A percentile compares a stretch with the other conserved stretches of the same genome.
Evolutionary conservation across 139 green algal species (phyloP).

Genomic region (Chlorella sp.): DNA sequence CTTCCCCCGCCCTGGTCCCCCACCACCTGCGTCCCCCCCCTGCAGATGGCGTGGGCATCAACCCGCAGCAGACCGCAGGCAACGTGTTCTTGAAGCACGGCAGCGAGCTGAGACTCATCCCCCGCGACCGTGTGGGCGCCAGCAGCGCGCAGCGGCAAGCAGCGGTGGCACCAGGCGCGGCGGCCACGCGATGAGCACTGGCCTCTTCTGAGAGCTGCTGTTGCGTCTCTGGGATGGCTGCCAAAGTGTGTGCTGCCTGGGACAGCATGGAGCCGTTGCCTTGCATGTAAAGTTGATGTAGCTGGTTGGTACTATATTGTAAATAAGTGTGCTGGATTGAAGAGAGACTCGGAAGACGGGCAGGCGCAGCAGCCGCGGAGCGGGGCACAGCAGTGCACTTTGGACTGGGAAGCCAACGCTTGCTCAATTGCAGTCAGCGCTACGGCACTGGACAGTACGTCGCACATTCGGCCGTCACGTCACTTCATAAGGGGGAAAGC

Average conservation of each 20-base stretch:
- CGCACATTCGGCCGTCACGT: not conserved
- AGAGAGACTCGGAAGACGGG: no score
- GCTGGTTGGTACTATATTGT: no score
- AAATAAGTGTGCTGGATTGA: no score
- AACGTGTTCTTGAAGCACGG: slow-evolving; percentile 99
- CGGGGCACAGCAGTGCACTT: not conserved
- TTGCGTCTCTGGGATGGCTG: no score
- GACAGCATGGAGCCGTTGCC: no score
- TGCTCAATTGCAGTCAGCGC: no score
- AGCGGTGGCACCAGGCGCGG: not conserved
- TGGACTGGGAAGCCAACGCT: not conserved
- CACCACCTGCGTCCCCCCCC: not conserved
- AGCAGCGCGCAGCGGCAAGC: not conserved
- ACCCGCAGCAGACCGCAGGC: slow-evolving; percentile 92
- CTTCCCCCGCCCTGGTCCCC: not conserved
- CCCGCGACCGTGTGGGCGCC: slow-evolving; percentile 88
- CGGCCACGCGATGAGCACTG: not conserved
- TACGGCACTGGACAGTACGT: no score
- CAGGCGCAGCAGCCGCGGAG: no score
- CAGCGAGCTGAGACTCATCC: slow-evolving; percentile 93
- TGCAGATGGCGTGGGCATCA: slow-evolving; percentile 96
- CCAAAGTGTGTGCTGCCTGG: no score
- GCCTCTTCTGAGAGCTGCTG: not conserved
- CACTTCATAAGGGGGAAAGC: slow-evolving; percentile 95
- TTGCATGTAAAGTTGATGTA: no score